A percentile compares a stretch with the other conserved stretches of the same genome.
Conservation (phyloP, 2,329 filamentous ascomycete species). For the Colletotrichum tofieldiae region DNA sequence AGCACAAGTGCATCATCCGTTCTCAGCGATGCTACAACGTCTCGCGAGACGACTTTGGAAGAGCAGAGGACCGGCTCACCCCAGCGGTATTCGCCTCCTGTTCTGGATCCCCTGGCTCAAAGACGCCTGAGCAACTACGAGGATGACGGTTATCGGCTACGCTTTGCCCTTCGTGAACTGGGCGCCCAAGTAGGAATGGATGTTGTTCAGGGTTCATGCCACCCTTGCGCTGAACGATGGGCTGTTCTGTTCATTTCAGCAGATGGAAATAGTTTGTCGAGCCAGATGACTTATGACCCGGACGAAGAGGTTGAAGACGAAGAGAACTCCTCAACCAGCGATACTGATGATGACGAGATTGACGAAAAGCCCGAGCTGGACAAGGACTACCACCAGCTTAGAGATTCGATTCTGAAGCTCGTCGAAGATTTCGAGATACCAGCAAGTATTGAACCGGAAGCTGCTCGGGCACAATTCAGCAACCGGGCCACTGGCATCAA, state of each 20-base stretch:
- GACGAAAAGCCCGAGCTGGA: slow-evolving; percentile 76
- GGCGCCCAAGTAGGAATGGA: slow-evolving; percentile 76
- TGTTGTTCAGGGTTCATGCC: slow-evolving; percentile 76
- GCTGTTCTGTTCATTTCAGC: slow-evolving; percentile 84
- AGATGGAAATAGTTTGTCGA: slow-evolving; percentile 79
- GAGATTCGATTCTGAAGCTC: slow-evolving; percentile 84
- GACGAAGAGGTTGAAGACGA: slow-evolving; percentile 77
- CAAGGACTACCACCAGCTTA: slow-evolving; percentile 85
- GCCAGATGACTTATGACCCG: slow-evolving; percentile 80
- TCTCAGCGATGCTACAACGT: slow-evolving; percentile 79
- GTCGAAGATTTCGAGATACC: slow-evolving; percentile 88
- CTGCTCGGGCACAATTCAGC: slow-evolving; percentile 76
- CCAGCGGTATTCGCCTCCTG: slow-evolving; percentile 69
- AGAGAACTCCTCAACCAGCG: slow-evolving; percentile 72
- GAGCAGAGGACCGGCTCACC: slow-evolving; percentile 65
- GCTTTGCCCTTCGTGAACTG: slow-evolving; percentile 80
- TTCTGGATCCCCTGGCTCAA: slow-evolving; percentile 61
- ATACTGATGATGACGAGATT: slow-evolving; percentile 75
- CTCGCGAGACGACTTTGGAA: slow-evolving; percentile 75
- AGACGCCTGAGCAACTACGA: slow-evolving; percentile 68
- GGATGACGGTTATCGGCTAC: slow-evolving; percentile 76
- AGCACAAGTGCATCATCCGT: slow-evolving; percentile 82
- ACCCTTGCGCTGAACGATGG: slow-evolving; percentile 89
- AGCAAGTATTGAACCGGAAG: slow-evolving; percentile 73
- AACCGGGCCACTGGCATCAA: slow-evolving; percentile 77